Base-by-base conservation (phyloP, 148 eudicot genomes). In the Rhododendron molle region DNA sequence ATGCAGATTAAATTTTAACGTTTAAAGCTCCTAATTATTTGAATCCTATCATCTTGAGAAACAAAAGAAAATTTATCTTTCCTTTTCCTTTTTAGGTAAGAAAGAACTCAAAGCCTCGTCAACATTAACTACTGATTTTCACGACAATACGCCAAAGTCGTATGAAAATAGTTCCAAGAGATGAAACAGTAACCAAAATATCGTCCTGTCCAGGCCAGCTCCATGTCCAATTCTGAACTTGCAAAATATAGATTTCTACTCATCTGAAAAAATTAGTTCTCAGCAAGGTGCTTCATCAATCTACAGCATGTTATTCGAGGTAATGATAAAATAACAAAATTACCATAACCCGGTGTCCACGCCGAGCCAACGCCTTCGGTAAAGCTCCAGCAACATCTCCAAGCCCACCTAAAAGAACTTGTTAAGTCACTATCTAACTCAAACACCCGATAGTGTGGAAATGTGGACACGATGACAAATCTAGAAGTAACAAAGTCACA, bases 351-450 rank as follows among this genome's bases (percentile, higher is more conserved):
- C 99, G 90, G 91, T 97, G 98, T 84, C 98, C 99, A 86, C 98
- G 98, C 82, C 94, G 90, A 87, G 99, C 98, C 92, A 97, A 91
- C 83, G 99, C 98, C 91, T 94, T 97, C 21, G 99, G 99, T 87
- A 97, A 92, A 86, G 99, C 93, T 36, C 99, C 99, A 87, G 98
- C 99, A 88, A 97, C 99, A 91, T 97, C 99, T 86, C 98, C 99
- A 89, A 97, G 99, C 83, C 99, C 99, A 91, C 99, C 99, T 97
- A 91, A 76, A 80, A 87, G 38, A 89, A 86, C 79, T 81, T 81
- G 83, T 79, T 83, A 76, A 56, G 82, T 90, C 81, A 87, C 47
- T 83, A 56, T 54, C 26, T 65, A 21, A 89, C 78, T 54, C 23
- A 38, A 30, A 85, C 40, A 21, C 14, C 49, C 26, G 46, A 67